Evolutionary conservation across 1,284 basidiomycete species (phyloP), one percentile per base, ranked within the genome.

Genomic region (Termitomyces sp.): DNA sequence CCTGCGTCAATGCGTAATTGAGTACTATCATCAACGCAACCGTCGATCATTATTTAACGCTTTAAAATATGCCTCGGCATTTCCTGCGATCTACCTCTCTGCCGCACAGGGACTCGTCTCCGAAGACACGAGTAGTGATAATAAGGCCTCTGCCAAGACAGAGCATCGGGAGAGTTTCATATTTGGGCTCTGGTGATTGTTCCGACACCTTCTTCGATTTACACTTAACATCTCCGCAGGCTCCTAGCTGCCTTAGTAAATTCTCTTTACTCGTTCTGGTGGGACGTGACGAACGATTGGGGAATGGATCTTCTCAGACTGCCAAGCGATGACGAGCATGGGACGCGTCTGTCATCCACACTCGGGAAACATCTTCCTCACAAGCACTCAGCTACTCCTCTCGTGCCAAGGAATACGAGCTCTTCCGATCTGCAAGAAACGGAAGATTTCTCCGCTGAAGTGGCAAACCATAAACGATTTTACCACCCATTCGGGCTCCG

Each of bases 261-360:
- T 69, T 96, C 94, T 1, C 69, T 92, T 41, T 99, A 93, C 71
- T 96, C 93, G 5, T 98, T 97, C 69, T 99, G 93, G 91, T 99
- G 97, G 97, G 97, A 99, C 69, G 81, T 99, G 31, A 93, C 91
- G 42, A 93, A 97, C 66, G 97, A 99, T 69, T 99, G 96, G 96
- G 97, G 97, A 0, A 76, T 99, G 43, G 81, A 86, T 40, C 71
- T 97, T 26, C 74, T 97, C 53, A 78, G 78, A 53, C 57, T 49
- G 30, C 53, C 44, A 35, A 52, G 14, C 34, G 49, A 45, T 31
- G 53, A 57, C 18, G 56, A 64, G 59, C 60, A 44, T 45, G 61
- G 57, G 49, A 57, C 53, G 46, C 62, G 59, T 46, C 61, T 66
- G 16, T 68, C 73, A 10, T 72, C 72, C 14, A 71, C 71, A 44